Evolutionary conservation across 495 filamentous ascomycete genomes (phyloP).

Genomic region (Clohesyomyces aquaticus): DNA sequence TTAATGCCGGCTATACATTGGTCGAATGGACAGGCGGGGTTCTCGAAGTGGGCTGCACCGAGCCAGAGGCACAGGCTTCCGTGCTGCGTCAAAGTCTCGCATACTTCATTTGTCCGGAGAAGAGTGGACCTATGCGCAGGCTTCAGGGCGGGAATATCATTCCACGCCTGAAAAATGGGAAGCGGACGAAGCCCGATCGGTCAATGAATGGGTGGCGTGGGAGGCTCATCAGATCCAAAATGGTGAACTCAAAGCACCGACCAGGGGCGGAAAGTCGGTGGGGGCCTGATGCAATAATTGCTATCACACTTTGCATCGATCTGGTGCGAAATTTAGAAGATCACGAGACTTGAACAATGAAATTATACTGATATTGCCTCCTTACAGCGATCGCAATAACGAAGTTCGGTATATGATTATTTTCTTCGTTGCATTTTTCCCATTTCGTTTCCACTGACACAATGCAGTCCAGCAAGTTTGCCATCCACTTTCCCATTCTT

Average conservation of each 20-base stretch:
- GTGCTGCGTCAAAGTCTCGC: conserved; percentile 18
- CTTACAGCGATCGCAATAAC: too few species aligned
- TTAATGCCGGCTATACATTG: conserved; percentile 19
- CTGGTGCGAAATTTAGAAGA: too few species aligned
- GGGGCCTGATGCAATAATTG: too few species aligned
- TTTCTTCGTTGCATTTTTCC: too few species aligned
- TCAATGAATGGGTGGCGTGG: conserved; percentile 19
- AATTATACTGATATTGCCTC: too few species aligned
- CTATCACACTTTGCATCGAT: too few species aligned
- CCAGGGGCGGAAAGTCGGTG: conserved; percentile 15
- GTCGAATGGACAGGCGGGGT: conserved; percentile 24
- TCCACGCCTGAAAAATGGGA: conserved; percentile 12
- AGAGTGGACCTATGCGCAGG: conserved; percentile 17
- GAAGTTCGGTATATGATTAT: too few species aligned
- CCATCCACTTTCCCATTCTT: too few species aligned
- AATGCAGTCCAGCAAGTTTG: too few species aligned
- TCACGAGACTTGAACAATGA: too few species aligned
- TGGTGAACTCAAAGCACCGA: conserved; percentile 18
- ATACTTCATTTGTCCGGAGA: conserved; percentile 9
- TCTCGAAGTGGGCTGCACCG: conserved; percentile 16
- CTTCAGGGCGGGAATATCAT: conserved; percentile 19
- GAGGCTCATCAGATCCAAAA: conserved; percentile 23
- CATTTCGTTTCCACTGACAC: too few species aligned
- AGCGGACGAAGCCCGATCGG: conserved; percentile 7
- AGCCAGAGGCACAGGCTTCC: conserved; percentile 4